A percentile compares a stretch with the other conserved stretches of the same genome.
Conservation (phyloP, 2,329 filamentous ascomycete genomes). For the Calonectria pseudoreteaudii region DNA sequence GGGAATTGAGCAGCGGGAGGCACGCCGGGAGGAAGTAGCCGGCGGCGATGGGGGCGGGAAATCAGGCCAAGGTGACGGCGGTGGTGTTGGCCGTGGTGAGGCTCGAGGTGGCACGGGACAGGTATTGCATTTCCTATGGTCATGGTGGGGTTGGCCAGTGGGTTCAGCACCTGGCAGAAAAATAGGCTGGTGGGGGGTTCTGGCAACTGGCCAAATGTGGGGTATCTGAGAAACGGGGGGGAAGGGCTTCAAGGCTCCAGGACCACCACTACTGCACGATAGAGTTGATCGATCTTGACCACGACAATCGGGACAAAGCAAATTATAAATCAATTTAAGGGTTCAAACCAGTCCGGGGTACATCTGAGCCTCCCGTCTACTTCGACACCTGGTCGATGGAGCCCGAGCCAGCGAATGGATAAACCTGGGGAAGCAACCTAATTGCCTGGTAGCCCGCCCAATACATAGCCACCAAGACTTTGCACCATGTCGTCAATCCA, state of each 20-base stretch:
- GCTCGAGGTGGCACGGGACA: constrained; percentile 26
- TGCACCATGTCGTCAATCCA: not conserved
- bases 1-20: not conserved
- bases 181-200: constrained; percentile 13
- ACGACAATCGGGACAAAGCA: not conserved
- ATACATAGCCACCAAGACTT: not conserved
- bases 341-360: not conserved
- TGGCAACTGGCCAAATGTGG: constrained; percentile 18
- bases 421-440: not conserved
- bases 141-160: constrained; percentile 25
- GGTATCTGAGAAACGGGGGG: not conserved
- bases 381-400: not conserved
- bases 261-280: not conserved
- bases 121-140: constrained; percentile 20
- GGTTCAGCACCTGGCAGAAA: not conserved
- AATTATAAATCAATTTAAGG: constrained; percentile 8
- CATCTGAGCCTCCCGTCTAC: not conserved
- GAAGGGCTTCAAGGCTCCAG: not conserved
- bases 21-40: not conserved
- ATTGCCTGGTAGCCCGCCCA: not conserved
- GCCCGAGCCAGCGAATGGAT: constrained; percentile 5
- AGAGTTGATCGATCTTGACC: not conserved
- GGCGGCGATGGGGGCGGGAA: not conserved
- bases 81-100: constrained; percentile 17
- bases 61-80: not conserved